A percentile compares a stretch with the other conserved stretches of the same genome.
Evolutionary conservation across 352 stramenopile genomes (phyloP).

Genomic region (Phytophthora sp.): DNA sequence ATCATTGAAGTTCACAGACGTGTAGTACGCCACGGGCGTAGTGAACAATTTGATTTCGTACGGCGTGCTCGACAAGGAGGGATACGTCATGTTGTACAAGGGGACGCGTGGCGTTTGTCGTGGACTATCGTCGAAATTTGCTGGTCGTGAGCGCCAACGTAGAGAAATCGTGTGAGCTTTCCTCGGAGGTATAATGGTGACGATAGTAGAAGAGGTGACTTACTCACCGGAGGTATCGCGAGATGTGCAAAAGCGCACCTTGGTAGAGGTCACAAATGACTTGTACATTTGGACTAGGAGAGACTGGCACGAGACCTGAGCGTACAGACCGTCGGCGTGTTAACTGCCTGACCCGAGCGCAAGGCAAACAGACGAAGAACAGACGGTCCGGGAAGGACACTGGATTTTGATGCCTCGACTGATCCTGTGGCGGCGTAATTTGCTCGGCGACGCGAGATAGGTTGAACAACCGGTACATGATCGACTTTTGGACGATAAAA

Average conservation of each 20-base stretch:
- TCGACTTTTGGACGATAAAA: slow-evolving; percentile 22
- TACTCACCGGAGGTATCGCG: too few species aligned
- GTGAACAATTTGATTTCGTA: neutral
- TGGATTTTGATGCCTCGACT: neutral
- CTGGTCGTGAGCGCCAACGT: neutral
- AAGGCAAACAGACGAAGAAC: neutral
- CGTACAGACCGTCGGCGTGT: neutral
- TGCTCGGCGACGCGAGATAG: neutral
- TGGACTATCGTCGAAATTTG: too few species aligned
- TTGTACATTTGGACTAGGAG: neutral
- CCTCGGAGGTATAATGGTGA: too few species aligned
- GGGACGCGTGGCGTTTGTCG: neutral
- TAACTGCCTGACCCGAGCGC: neutral
- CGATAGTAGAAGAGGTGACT: too few species aligned
- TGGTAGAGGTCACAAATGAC: neutral
- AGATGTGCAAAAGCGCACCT: neutral
- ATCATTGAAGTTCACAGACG: neutral
- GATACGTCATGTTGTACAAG: neutral
- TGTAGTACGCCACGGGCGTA: neutral
- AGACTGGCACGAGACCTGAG: neutral
- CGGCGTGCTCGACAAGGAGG: neutral
- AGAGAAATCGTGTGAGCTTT: too few species aligned
- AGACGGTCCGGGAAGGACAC: neutral
- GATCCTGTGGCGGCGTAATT: neutral
- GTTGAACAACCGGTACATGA: slow-evolving; percentile 13